phyloP scores from a whole-genome alignment of 139 green algal species.

The Chlorella sp. region DNA sequence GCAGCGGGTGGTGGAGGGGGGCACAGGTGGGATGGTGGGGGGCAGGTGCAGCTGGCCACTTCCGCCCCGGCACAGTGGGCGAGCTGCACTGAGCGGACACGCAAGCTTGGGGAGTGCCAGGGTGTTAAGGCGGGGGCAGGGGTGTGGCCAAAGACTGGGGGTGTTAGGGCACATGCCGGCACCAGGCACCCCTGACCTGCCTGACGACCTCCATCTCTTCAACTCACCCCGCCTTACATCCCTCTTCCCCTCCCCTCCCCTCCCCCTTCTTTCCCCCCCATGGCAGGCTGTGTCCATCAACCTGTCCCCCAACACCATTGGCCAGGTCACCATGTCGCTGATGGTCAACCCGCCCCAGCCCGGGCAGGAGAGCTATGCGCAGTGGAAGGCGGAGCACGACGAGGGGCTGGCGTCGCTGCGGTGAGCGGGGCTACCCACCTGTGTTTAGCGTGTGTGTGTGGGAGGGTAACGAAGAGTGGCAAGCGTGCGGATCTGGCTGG shows the following conservation, averaged over 20 bases:
- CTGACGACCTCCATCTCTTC: neutral
- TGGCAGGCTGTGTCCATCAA: conserved; percentile 70
- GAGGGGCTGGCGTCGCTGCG: conserved; percentile 72
- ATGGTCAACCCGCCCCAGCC: conserved; percentile 88
- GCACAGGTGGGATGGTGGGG: neutral
- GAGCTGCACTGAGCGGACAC: no score
- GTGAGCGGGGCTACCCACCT: neutral
- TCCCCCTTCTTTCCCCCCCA: neutral
- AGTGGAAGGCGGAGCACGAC: conserved; percentile 74
- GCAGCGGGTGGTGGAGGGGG: no score
- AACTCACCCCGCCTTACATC: no score
- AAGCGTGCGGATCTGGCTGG: no score
- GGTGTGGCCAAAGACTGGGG: neutral
- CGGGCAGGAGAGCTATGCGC: conserved; percentile 72
- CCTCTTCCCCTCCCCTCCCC: neutral
- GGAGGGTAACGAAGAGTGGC: no score
- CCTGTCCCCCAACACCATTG: conserved; percentile 91
- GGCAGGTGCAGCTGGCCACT: no score
- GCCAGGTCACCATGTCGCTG: conserved; percentile 89
- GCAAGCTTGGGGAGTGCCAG: no score
- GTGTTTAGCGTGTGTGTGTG: no score
- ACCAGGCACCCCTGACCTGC: neutral
- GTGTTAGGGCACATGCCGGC: neutral
- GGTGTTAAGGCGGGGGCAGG: no score
- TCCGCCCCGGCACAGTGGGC: no score